Percentiles rank a stretch among this genome's conserved stretches.
Evolutionary conservation across 495 filamentous ascomycete species (phyloP).

Genomic region (Pyronema domesticum): DNA sequence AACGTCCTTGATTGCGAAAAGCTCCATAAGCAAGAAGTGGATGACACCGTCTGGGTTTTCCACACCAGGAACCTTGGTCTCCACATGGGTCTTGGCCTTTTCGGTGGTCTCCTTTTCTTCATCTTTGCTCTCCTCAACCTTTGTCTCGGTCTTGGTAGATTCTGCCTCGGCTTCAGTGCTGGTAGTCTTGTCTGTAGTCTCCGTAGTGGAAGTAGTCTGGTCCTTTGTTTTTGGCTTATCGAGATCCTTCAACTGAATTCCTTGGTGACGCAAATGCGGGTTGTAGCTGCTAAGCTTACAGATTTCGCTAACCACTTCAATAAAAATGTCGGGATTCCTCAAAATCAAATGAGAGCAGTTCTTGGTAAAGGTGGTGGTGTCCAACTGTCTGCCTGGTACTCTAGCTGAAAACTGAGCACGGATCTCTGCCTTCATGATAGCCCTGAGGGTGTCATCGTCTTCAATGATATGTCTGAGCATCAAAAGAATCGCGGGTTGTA

Average conservation of each 20-base stretch:
- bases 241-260: slow-evolving; percentile 41
- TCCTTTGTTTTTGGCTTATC: slow-evolving; percentile 17
- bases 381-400: slow-evolving; percentile 37
- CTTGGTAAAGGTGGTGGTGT: slow-evolving; percentile 54
- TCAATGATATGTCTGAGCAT: slow-evolving; percentile 86
- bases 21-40: slow-evolving; percentile 84
- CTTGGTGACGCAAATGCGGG: slow-evolving; percentile 28
- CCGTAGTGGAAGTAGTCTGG: slow-evolving; percentile 24
- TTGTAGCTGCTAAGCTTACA: slow-evolving; percentile 51
- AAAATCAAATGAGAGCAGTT: slow-evolving; percentile 67
- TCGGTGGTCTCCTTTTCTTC: slow-evolving; percentile 31
- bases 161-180: slow-evolving; percentile 24
- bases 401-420: slow-evolving; percentile 45
- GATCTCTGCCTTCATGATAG: slow-evolving; percentile 88
- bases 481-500: slow-evolving; percentile 68
- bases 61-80: slow-evolving; percentile 66
- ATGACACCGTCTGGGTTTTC: slow-evolving; percentile 92
- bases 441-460: slow-evolving; percentile 74
- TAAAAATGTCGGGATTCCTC: slow-evolving; percentile 69
- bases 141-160: slow-evolving; percentile 3
- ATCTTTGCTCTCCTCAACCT: slow-evolving; percentile 5
- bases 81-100: slow-evolving; percentile 41
- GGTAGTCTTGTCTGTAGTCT: slow-evolving; percentile 25
- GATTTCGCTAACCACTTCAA: slow-evolving; percentile 78
- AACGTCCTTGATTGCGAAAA: slow-evolving; percentile 63